Base-by-base conservation (phyloP, 1,284 basidiomycete genomes). In the Quambalaria eucalypti region DNA sequence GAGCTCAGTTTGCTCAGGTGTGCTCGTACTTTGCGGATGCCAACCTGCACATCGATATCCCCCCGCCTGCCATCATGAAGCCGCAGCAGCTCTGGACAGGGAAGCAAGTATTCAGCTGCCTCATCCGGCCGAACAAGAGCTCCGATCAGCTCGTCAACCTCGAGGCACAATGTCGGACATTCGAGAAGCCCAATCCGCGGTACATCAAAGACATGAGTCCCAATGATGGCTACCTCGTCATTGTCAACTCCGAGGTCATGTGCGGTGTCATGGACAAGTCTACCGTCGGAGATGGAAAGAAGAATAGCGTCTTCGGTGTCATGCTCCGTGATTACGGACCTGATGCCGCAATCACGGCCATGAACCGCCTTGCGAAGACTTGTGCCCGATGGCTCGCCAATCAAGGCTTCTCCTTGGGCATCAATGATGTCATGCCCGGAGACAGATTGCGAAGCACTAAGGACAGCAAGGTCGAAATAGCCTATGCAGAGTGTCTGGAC, bases 181-280 rank as follows among this genome's bases (percentile, higher is more conserved):
- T 88, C 74, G 85, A 92, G 66, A 88, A 93, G 71, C 87, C 91
- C 1, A 60, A 56, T 52, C 73, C 76, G 29, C 16, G 21, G 36
- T 79, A 79, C 65, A 82, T 84, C 14, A 76, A 77, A 16, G 95
- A 98, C 74, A 82, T 99, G 79, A 88, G 88, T 9, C 92, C 93
- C 0, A 98, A 98, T 74, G 95, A 99, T 71, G 93, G 93, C 1
- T 98, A 90, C 85, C 83, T 99, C 29, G 95, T 98, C 56, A 86
- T 99, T 54, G 85, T 92, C 61, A 99, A 98, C 77, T 92, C 88
- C 74, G 92, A 98, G 78, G 91, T 99, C 72, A 97, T 98, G 90
- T 97, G 93, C 71, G 95, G 95, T 50, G 88, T 93, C 8, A 95
- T 98, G 83, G 95, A 99, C 80, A 99, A 99, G 79, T 89, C 89